Conservation (phyloP, 2,329 filamentous ascomycete species). For the Hypoxylon sp. region DNA sequence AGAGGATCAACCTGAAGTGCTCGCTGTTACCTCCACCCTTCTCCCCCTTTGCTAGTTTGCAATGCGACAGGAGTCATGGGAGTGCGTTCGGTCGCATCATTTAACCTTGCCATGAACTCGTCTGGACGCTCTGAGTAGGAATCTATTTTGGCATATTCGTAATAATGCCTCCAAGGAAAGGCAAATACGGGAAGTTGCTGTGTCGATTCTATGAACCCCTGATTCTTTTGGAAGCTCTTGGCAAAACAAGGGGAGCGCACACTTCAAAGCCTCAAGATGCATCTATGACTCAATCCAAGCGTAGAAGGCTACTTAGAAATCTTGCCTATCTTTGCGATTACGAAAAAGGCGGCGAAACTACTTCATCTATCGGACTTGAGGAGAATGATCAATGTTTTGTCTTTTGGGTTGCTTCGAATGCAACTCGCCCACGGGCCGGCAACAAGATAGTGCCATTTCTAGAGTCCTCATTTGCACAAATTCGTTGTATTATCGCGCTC, state of each 20-base stretch:
- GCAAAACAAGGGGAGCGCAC: slow-evolving; percentile 53
- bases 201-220: slow-evolving; percentile 59
- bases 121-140: not conserved
- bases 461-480: slow-evolving; percentile 42
- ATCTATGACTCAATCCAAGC: slow-evolving; percentile 3
- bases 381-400: slow-evolving; percentile 51
- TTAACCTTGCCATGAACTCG: not conserved
- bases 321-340: slow-evolving; percentile 64
- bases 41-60: not conserved
- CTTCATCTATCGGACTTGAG: slow-evolving; percentile 63
- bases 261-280: slow-evolving; percentile 20
- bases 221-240: slow-evolving; percentile 54
- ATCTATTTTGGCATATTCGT: not conserved
- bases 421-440: slow-evolving; percentile 18
- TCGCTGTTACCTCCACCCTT: not conserved
- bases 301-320: slow-evolving; percentile 56
- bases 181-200: slow-evolving; percentile 25
- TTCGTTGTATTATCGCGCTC: slow-evolving; percentile 25
- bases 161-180: slow-evolving; percentile 15
- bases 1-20: not conserved
- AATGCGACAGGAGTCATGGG: not conserved
- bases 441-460: slow-evolving; percentile 54
- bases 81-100: not conserved
- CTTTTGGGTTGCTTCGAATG: slow-evolving; percentile 64
- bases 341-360: slow-evolving; percentile 61